Evolutionary conservation across 1,139 yeast species (phyloP).

Genomic region (Pichia sp.): DNA sequence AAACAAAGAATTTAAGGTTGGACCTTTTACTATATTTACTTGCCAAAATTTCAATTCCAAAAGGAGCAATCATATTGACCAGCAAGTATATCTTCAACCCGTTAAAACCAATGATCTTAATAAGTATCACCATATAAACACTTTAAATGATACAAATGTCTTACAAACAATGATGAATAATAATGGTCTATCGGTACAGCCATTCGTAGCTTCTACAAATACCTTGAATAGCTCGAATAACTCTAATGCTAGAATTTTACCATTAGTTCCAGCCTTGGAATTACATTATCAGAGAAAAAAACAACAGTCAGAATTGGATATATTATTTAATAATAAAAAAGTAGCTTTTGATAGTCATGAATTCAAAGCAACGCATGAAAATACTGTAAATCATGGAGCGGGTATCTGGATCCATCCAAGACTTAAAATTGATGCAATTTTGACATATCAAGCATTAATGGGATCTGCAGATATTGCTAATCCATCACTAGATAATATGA

Average conservation of each 20-base stretch:
- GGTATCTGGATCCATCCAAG: conserved; percentile 30
- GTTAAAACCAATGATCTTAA: neutral
- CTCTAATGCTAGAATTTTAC: conserved; percentile 1
- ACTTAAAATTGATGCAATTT: conserved; percentile 24
- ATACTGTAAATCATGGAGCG: neutral
- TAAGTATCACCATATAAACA: neutral
- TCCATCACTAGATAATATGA: conserved; percentile 18
- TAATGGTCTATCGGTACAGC: neutral
- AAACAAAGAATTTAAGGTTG: conserved; percentile 25
- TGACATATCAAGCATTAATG: conserved; percentile 24
- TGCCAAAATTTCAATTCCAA: neutral
- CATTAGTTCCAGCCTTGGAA: conserved; percentile 11
- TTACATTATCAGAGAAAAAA: conserved; percentile 7
- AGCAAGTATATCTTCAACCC: neutral
- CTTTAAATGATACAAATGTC: neutral
- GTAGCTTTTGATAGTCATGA: neutral
- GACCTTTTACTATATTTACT: conserved; percentile 57
- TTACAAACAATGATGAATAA: neutral
- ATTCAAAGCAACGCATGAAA: neutral
- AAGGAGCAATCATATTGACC: neutral
- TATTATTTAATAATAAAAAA: neutral
- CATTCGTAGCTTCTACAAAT: neutral
- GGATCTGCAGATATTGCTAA: conserved; percentile 20
- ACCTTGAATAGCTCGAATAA: neutral
- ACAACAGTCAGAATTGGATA: conserved; percentile 5